phyloP scores from a whole-genome alignment of 2,329 filamentous ascomycete species.

The Colletotrichum filicis region DNA sequence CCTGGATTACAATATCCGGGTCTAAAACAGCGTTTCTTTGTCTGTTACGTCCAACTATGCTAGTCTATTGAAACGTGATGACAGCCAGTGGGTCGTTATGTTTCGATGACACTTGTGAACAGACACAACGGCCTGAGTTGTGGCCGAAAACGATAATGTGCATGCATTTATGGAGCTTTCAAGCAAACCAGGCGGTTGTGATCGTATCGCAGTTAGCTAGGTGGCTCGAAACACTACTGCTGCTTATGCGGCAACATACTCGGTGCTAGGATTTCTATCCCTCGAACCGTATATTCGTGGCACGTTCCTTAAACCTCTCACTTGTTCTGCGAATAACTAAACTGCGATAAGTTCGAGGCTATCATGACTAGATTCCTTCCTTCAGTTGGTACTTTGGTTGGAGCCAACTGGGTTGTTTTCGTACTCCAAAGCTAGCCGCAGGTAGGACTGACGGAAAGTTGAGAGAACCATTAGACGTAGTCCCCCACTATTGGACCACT shows the following conservation, averaged over 20 bases:
- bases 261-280: neutral
- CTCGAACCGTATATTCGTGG: neutral
- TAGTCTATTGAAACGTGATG: neutral
- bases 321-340: neutral
- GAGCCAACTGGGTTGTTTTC: neutral
- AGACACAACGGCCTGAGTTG: neutral
- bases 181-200: no score
- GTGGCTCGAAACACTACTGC: neutral
- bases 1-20: constrained; percentile 21
- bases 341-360: neutral
- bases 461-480: no score
- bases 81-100: neutral
- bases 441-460: no score
- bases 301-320: neutral
- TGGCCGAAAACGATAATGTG: neutral
- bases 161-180: neutral
- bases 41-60: neutral
- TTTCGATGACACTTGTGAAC: neutral
- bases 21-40: neutral
- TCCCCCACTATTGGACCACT: no score
- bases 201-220: neutral
- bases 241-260: neutral
- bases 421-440: neutral
- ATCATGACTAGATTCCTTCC: neutral
- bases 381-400: neutral